Evolutionary conservation across 768 basidiomycete genomes (phyloP), one percentile per base, ranked within the genome.

Genomic region (Russula abietina): DNA sequence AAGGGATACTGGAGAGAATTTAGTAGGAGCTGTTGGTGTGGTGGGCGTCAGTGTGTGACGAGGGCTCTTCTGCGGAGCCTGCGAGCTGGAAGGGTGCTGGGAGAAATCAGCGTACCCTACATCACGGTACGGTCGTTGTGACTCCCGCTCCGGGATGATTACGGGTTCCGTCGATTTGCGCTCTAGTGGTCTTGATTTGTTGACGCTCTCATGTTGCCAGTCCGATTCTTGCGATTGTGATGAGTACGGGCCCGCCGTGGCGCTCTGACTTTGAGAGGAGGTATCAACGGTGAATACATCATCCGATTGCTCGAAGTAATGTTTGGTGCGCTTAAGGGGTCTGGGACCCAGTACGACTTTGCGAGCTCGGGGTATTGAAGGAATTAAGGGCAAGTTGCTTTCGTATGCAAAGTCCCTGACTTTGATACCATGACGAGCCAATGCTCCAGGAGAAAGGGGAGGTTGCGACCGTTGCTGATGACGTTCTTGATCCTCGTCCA

Each of bases 371-470:
- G 76, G 78, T 28, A 82, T 80, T 2, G 84, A 77, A 33, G 74
- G 75, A 45, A 89, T 78, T 10, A 84, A 83, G 2, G 87, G 85
- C 51, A 88, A 74, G 30, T 75, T 83, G 73, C 78, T 85, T 72
- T 88, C 85, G 74, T 84, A 86, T 17, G 82, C 86, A 77, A 85
- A 89, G 74, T 89, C 80, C 69, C 79, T 75, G 56, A 81, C 76
- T 73, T 73, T 75, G 72, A 81, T 73, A 48, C 76, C 77, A 28
- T 74, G 61, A 55, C 70, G 67, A 30, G 68, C 62, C 54, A 78
- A 65, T 24, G 61, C 36, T 45, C 70, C 71, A 24, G 69, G 64
- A 7, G 74, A 60, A 33, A n/a, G 38, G 4, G 57, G 49, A 48
- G 7, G 38, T 32, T 61, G 59, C 24, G 53, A 11, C 41, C 30